phyloP scores from a whole-genome alignment of 352 stramenopile species.

The Pythium scleroteichum region DNA sequence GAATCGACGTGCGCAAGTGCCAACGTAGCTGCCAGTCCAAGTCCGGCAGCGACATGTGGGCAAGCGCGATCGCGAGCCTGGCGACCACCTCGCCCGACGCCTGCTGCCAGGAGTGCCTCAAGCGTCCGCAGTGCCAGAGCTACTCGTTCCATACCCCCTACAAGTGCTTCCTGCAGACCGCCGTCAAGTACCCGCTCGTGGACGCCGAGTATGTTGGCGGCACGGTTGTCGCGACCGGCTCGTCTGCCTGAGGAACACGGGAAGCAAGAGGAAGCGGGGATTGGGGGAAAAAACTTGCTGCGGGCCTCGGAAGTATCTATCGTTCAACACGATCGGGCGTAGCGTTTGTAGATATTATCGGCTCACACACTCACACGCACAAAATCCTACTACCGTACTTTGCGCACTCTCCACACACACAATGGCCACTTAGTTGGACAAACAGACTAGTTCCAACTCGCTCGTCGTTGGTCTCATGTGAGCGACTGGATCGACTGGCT shows the following conservation, averaged over 20 bases:
- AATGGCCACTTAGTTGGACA: not conserved
- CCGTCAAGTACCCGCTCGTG: not conserved
- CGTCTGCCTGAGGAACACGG: not conserved
- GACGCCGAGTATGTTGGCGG: not conserved
- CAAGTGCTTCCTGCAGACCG: constrained; percentile 1
- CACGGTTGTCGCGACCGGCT: not conserved
- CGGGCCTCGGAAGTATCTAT: constrained; percentile 17
- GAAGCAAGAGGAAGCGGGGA: not conserved
- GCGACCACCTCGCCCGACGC: not conserved
- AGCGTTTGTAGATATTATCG: constrained; percentile 1
- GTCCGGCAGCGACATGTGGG: not conserved
- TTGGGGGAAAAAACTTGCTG: not conserved
- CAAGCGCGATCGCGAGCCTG: not conserved
- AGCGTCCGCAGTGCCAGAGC: constrained; percentile 4
- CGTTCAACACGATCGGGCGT: constrained; percentile 20
- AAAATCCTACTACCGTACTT: no score
- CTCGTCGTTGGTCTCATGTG: constrained; percentile 14
- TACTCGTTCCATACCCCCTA: not conserved
- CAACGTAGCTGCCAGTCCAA: not conserved
- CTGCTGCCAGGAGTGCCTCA: not conserved
- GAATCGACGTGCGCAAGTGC: not conserved
- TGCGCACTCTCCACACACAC: not conserved
- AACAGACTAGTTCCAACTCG: constrained; percentile 1
- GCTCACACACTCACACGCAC: not conserved
- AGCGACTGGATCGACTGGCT: constrained; percentile 63